phyloP scores from a whole-genome alignment of 2,329 filamentous ascomycete genomes.

The Cytospora chrysosperma region DNA sequence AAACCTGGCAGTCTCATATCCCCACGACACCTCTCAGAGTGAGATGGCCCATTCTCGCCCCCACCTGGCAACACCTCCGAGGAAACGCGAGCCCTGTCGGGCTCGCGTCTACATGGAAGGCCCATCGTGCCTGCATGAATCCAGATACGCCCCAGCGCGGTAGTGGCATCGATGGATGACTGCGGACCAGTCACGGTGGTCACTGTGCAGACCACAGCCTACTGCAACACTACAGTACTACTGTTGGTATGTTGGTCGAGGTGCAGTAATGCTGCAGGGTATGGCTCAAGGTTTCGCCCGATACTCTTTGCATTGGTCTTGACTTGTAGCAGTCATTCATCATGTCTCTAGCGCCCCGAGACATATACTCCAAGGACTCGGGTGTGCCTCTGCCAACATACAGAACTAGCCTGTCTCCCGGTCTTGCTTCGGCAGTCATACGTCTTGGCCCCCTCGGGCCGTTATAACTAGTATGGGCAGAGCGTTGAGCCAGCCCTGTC shows the following conservation, averaged over 20 bases:
- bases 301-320: not conserved
- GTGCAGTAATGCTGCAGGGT: not conserved
- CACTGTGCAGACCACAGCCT: not conserved
- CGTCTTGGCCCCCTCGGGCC: constrained; percentile 9
- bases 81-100: not conserved
- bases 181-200: not conserved
- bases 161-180: not conserved
- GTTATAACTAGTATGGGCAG: constrained; percentile 6
- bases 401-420: not conserved
- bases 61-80: not conserved
- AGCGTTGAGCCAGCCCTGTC: not conserved
- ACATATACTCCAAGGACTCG: not conserved
- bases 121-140: not conserved
- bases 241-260: not conserved
- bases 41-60: not conserved
- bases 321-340: not conserved
- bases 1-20: not conserved
- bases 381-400: constrained; percentile 2
- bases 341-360: not conserved
- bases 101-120: not conserved
- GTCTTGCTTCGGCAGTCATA: not conserved
- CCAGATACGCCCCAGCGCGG: not conserved
- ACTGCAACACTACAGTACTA: not conserved
- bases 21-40: not conserved
- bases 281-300: not conserved